phyloP scores from a whole-genome alignment of 495 filamentous ascomycete species.

The Amphirosellinia nigrospora region DNA sequence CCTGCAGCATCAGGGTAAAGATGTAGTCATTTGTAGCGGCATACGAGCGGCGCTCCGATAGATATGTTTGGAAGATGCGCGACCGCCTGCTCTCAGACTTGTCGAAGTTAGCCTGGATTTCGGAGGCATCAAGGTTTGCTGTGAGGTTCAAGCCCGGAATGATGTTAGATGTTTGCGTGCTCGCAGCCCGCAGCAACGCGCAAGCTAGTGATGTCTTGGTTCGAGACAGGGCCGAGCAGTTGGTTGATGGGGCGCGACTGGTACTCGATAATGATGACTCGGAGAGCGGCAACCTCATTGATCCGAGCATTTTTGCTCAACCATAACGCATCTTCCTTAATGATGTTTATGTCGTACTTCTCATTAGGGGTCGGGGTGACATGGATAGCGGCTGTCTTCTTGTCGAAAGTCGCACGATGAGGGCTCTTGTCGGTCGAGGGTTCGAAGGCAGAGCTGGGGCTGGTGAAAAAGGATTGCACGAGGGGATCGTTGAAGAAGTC shows the following conservation, averaged over 20 bases:
- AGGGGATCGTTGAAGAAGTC: constrained; percentile 72
- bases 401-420: constrained; percentile 69
- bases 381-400: constrained; percentile 89
- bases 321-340: constrained; percentile 88
- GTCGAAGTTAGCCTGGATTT: constrained; percentile 61
- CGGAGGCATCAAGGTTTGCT: constrained; percentile 51
- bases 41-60: constrained; percentile 70
- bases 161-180: constrained; percentile 55
- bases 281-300: constrained; percentile 81
- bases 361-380: constrained; percentile 71
- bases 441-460: constrained; percentile 67
- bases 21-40: constrained; percentile 55
- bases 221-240: constrained; percentile 68
- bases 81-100: constrained; percentile 61
- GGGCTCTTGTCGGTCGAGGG: constrained; percentile 50
- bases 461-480: constrained; percentile 67
- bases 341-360: constrained; percentile 74
- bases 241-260: constrained; percentile 72
- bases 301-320: constrained; percentile 76
- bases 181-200: constrained; percentile 69
- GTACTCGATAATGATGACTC: constrained; percentile 83
- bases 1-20: constrained; percentile 50
- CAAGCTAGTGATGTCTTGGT: constrained; percentile 70
- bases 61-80: constrained; percentile 69
- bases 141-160: constrained; percentile 51